Conservation (phyloP, 768 basidiomycete genomes). For the Panaeolus cyanescens region DNA sequence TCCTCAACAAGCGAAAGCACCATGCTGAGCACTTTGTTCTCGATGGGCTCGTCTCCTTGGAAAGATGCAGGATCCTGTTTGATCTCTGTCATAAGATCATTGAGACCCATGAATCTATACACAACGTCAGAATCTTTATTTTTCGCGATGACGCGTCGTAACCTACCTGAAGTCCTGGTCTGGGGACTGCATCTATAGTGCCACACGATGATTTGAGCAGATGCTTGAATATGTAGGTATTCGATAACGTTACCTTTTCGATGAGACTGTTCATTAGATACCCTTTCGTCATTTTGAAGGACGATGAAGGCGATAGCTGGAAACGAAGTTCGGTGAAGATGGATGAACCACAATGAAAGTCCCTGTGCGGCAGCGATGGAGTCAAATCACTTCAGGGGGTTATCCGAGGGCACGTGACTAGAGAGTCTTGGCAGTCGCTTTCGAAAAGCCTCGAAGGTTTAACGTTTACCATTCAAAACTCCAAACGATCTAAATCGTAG, state of each 20-base stretch:
- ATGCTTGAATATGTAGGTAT: background rate
- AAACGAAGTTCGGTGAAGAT: background rate
- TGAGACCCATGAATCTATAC: slow-evolving; percentile 93
- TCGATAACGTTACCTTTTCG: slow-evolving; percentile 59
- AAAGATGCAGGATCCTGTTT: slow-evolving; percentile 75
- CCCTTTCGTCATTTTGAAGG: slow-evolving; percentile 73
- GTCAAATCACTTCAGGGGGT: slow-evolving; percentile 2
- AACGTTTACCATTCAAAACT: too few relatives aligned
- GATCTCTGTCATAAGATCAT: slow-evolving; percentile 90
- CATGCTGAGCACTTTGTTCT: slow-evolving; percentile 81
- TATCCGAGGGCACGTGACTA: background rate
- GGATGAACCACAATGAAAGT: slow-evolving; percentile 1
- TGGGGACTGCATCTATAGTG: slow-evolving; percentile 77
- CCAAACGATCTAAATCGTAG: too few relatives aligned
- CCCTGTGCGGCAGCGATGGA: background rate
- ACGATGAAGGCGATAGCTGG: slow-evolving; percentile 8
- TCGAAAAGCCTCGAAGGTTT: too few relatives aligned
- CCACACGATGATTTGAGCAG: slow-evolving; percentile 8
- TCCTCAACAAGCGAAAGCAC: slow-evolving; percentile 90
- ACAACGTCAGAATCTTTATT: slow-evolving; percentile 14
- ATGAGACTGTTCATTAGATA: slow-evolving; percentile 85
- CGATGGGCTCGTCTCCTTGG: slow-evolving; percentile 81
- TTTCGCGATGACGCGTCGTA: slow-evolving; percentile 25
- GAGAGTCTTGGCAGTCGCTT: background rate
- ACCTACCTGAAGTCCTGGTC: slow-evolving; percentile 88